phyloP scores from a whole-genome alignment of 1,284 basidiomycete genomes.

The Ustanciosporium gigantosporum region DNA sequence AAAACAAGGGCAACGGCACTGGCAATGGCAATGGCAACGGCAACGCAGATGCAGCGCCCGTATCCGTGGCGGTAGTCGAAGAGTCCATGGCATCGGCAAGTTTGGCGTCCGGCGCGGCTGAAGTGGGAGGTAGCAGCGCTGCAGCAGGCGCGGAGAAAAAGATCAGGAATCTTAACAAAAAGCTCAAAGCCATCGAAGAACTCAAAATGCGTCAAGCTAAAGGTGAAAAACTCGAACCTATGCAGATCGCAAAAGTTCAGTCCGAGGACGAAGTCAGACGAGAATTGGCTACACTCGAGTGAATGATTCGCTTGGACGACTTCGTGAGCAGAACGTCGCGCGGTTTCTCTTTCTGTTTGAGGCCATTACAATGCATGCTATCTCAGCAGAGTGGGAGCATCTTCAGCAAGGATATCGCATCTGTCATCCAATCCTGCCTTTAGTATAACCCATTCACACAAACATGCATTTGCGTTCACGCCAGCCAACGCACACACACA shows the following conservation, averaged over 20 bases:
- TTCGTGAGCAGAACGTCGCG: no score
- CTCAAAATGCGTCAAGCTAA: conserved; percentile 83
- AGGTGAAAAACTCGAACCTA: conserved; percentile 87
- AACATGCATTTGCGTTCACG: no score
- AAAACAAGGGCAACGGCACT: neutral
- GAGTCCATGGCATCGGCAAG: conserved; percentile 10
- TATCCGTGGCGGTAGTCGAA: conserved; percentile 1
- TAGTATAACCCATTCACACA: no score
- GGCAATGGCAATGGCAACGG: no score
- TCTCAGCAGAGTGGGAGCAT: no score
- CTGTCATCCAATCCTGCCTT: no score
- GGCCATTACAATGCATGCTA: no score
- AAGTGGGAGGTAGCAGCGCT: conserved; percentile 40
- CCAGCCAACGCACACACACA: no score
- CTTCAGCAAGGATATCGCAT: no score
- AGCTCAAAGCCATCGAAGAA: conserved; percentile 91
- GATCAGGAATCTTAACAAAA: conserved; percentile 83
- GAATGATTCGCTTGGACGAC: no score
- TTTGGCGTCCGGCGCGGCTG: conserved; percentile 22
- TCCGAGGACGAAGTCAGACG: conserved; percentile 79
- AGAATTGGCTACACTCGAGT: conserved; percentile 70
- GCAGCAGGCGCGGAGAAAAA: conserved; percentile 61
- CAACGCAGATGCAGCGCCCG: neutral
- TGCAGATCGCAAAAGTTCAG: conserved; percentile 93
- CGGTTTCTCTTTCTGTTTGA: no score